These are phyloP conservation scores for Hordeum marinum DNA, from an alignment of 176 grass and related monocot genomes.

Conservation along the genomic window DNA sequence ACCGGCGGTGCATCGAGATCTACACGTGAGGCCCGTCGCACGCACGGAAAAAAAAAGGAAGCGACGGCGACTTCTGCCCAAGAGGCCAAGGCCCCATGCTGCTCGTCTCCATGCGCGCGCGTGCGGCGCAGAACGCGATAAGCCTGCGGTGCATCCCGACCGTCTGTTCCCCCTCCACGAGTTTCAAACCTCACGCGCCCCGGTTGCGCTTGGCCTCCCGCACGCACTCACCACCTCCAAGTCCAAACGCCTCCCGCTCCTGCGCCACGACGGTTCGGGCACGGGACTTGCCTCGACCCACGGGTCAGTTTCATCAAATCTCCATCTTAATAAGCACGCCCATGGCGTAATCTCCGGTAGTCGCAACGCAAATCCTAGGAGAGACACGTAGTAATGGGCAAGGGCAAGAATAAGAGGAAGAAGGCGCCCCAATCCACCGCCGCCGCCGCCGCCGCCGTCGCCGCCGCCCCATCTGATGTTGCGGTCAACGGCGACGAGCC, in stretches of 20 bases:
- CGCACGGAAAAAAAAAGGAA: neutral
- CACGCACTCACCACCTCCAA: neutral
- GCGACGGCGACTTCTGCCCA: neutral
- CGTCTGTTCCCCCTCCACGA: neutral
- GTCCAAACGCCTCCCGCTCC: neutral
- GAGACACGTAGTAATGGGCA: neutral
- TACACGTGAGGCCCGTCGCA: neutral
- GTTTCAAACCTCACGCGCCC: conserved; percentile 4
- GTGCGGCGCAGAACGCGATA: neutral
- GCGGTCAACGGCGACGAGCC: neutral
- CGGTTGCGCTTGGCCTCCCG: conserved; percentile 11
- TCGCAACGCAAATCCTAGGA: neutral
- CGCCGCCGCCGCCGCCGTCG: too few relatives aligned
- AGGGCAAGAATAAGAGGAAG: neutral
- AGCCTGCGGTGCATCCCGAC: neutral
- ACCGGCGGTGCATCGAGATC: neutral
- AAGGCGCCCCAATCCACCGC: neutral
- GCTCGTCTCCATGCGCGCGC: neutral
- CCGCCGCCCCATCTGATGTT: too few relatives aligned
- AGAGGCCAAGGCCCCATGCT: neutral
- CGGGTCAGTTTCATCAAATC: neutral
- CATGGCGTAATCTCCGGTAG: neutral
- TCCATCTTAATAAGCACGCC: neutral
- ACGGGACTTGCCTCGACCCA: neutral
- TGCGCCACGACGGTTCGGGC: neutral